Evolutionary conservation across 2,329 filamentous ascomycete genomes (phyloP).

Genomic region (Paraphaeosphaeria minitans): DNA sequence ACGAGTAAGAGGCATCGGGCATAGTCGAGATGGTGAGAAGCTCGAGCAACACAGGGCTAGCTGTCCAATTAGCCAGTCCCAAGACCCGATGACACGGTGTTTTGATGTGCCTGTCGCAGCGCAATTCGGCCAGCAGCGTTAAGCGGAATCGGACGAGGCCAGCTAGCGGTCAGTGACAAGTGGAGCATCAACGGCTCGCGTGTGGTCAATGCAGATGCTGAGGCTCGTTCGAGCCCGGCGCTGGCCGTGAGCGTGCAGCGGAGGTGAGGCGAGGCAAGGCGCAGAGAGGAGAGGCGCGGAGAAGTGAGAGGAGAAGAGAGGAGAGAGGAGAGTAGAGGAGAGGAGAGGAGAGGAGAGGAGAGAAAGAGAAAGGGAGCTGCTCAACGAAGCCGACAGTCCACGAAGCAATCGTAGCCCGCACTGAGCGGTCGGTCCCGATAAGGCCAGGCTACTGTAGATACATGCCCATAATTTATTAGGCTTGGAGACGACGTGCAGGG

Average conservation of each 20-base stretch:
- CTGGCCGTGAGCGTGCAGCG: too few relatives aligned
- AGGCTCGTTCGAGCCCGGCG: neutral
- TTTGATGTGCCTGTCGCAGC: neutral
- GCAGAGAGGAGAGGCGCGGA: too few relatives aligned
- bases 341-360: too few relatives aligned
- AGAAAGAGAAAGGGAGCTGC: too few relatives aligned
- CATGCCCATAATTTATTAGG: neutral
- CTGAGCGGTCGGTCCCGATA: neutral
- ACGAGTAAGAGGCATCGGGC: neutral
- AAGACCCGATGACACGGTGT: conserved; percentile 3
- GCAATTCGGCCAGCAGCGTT: neutral
- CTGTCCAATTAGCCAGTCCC: conserved; percentile 8
- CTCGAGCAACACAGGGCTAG: conserved; percentile 2
- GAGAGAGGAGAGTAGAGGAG: too few relatives aligned
- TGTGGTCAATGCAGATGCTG: neutral
- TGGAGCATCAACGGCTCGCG: conserved; percentile 9
- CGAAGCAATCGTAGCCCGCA: neutral
- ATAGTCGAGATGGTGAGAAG: neutral
- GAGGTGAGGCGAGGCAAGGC: too few relatives aligned
- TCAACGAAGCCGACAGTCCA: neutral
- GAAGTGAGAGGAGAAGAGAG: too few relatives aligned
- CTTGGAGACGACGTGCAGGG: conserved; percentile 19
- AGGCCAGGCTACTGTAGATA: conserved; percentile 9
- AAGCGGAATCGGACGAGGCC: neutral
- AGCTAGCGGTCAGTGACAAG: conserved; percentile 2